Percentiles rank a stretch among this genome's conserved stretches.
phyloP scores from a whole-genome alignment of 1,139 yeast genomes.

The Pichia sp. region DNA sequence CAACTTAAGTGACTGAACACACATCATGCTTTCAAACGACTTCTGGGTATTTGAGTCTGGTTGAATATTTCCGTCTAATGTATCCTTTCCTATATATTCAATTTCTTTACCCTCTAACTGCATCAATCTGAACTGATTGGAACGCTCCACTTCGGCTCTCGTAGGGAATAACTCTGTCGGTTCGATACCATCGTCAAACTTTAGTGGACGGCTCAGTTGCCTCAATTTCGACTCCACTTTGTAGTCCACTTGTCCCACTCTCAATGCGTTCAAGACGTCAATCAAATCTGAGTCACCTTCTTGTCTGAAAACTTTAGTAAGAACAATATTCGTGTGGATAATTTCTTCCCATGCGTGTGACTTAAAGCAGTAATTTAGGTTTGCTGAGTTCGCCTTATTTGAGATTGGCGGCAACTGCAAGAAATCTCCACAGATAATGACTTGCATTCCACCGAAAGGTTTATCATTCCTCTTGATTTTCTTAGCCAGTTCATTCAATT shows the following conservation, averaged over 20 bases:
- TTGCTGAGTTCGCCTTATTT: slow-evolving; percentile 13
- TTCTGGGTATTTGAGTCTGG: slow-evolving; percentile 11
- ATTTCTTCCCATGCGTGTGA: slow-evolving; percentile 48
- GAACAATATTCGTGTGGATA: slow-evolving; percentile 47
- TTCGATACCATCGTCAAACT: slow-evolving; percentile 63
- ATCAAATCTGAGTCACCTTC: slow-evolving; percentile 61
- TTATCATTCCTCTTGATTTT: slow-evolving; percentile 35
- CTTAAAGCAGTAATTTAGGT: slow-evolving; percentile 46
- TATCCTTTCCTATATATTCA: slow-evolving; percentile 45
- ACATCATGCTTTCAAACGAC: slow-evolving; percentile 46
- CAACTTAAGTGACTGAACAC: slow-evolving; percentile 55
- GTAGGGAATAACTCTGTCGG: slow-evolving; percentile 81
- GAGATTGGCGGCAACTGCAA: slow-evolving; percentile 79
- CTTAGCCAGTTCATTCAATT: slow-evolving; percentile 57
- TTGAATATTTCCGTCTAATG: slow-evolving; percentile 19
- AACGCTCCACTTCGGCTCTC: slow-evolving; percentile 62
- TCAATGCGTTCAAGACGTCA: slow-evolving; percentile 65
- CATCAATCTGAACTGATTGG: slow-evolving; percentile 52
- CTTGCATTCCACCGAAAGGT: slow-evolving; percentile 81
- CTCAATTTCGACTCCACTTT: slow-evolving; percentile 39
- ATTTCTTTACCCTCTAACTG: slow-evolving; percentile 34
- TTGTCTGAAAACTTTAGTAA: slow-evolving; percentile 66
- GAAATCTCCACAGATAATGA: slow-evolving; percentile 76
- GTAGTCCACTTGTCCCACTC: slow-evolving; percentile 55
- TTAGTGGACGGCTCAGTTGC: slow-evolving; percentile 44